These are phyloP conservation scores for Baorangia bicolor DNA, from an alignment of 768 basidiomycete species.

Conservation along the genomic window DNA sequence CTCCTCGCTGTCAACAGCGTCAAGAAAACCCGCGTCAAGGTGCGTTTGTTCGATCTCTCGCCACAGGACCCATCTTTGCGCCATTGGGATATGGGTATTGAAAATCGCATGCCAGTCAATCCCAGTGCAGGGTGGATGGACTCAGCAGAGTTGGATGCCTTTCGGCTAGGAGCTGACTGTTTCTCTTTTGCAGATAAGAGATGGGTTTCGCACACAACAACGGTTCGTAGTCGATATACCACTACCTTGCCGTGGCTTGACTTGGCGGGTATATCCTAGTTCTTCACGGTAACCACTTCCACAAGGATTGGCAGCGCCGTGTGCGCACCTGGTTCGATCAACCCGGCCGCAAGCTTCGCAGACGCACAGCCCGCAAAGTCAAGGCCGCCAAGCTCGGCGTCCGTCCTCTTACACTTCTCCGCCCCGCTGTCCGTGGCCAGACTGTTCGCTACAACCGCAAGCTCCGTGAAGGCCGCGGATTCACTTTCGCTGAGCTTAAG, in stretches of 20 bases:
- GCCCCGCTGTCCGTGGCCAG: slow-evolving; percentile 94
- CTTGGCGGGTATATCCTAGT: slow-evolving; percentile 40
- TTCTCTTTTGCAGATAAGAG: slow-evolving; percentile 25
- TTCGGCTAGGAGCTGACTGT: slow-evolving; percentile 12
- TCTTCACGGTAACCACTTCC: slow-evolving; percentile 93
- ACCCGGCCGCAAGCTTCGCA: slow-evolving; percentile 94
- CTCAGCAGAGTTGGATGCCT: slow-evolving; percentile 17
- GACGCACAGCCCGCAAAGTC: slow-evolving; percentile 86
- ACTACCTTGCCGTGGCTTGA: slow-evolving; percentile 24
- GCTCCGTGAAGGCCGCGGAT: slow-evolving; percentile 94
- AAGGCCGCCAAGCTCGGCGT: slow-evolving; percentile 92
- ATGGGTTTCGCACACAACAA: slow-evolving; percentile 40
- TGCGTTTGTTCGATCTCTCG: slow-evolving; percentile 17
- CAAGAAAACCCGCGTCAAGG: slow-evolving; percentile 34
- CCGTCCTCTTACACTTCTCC: slow-evolving; percentile 86
- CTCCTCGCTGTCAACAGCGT: slow-evolving; percentile 27
- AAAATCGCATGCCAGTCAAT: background rate
- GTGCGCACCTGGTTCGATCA: slow-evolving; percentile 99
- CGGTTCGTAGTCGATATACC: slow-evolving; percentile 28
- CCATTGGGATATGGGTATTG: background rate
- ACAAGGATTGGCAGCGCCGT: slow-evolving; percentile 98
- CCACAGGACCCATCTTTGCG: background rate
- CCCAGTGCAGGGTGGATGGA: slow-evolving; percentile 24
- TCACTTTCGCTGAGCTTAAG: slow-evolving; percentile 92
- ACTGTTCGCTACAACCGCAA: slow-evolving; percentile 99